Conservation (phyloP, 2,329 filamentous ascomycete genomes). For the Ramularia endophylla region DNA sequence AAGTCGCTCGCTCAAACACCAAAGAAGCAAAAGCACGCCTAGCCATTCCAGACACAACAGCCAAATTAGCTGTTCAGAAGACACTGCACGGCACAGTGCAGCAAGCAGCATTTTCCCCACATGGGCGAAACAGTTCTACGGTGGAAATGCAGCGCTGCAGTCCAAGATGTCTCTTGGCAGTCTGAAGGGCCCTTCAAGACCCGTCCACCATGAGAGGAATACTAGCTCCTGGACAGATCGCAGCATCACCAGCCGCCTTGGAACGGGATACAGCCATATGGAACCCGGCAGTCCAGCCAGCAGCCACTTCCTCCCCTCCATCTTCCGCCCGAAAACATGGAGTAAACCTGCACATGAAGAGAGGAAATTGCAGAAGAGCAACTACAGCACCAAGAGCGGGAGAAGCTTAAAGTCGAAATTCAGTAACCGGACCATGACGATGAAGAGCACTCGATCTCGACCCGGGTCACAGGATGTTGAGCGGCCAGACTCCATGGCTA, state of each 20-base stretch:
- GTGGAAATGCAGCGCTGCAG: conserved; percentile 21
- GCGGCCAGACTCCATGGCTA: conserved; percentile 26
- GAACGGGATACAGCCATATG: conserved; percentile 23
- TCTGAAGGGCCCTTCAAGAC: conserved; percentile 12
- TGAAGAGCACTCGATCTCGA: not conserved
- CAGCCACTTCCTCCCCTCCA: conserved; percentile 30
- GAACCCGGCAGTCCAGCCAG: conserved; percentile 25
- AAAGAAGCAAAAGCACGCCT: conserved; percentile 27
- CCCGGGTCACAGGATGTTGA: too few species aligned
- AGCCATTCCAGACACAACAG: conserved; percentile 26
- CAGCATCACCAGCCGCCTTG: conserved; percentile 28
- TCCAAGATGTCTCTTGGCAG: conserved; percentile 26
- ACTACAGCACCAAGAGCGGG: conserved; percentile 9
- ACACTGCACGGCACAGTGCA: conserved; percentile 20
- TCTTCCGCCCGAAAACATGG: conserved; percentile 31
- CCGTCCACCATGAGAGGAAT: conserved; percentile 18
- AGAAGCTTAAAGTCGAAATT: conserved; percentile 10
- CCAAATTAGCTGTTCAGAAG: conserved; percentile 25
- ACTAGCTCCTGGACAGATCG: conserved; percentile 27
- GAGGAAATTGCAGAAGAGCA: conserved; percentile 17
- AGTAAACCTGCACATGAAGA: conserved; percentile 15
- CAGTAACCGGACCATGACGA: conserved; percentile 7
- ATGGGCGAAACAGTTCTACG: conserved; percentile 34
- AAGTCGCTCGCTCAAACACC: conserved; percentile 26
- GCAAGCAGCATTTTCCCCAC: conserved; percentile 30